Percentiles rank a stretch among this genome's conserved stretches.
Evolutionary conservation across 176 grass and related monocot species (phyloP).

Genomic region (Cenchrus purpureus): DNA sequence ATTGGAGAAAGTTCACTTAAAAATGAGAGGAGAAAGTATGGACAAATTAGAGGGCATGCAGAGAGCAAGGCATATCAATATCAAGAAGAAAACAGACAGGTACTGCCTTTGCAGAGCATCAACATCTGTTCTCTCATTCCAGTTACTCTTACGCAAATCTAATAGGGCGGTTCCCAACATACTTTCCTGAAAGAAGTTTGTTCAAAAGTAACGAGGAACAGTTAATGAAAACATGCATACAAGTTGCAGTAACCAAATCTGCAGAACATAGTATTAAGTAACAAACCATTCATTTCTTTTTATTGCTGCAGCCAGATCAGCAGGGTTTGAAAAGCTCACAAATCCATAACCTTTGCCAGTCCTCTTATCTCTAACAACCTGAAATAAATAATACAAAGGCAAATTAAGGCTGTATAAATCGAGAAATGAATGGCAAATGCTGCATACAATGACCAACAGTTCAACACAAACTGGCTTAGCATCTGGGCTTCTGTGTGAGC

Average conservation of each 20-base stretch:
- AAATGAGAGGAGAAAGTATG: not conserved
- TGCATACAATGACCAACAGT: constrained; percentile 21
- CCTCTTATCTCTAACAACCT: constrained; percentile 98
- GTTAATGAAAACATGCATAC: constrained; percentile 12
- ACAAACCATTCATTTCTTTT: constrained; percentile 99
- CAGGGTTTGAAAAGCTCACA: constrained; percentile 94
- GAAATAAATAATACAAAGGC: too few relatives aligned
- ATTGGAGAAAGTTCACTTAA: not conserved
- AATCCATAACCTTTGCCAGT: constrained; percentile 99
- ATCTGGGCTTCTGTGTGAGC: not conserved
- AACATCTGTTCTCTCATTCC: constrained; percentile 95
- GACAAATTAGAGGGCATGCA: constrained; percentile 18
- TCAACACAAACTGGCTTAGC: too few relatives aligned
- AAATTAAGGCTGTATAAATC: constrained; percentile 24
- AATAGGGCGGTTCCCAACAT: constrained; percentile 96
- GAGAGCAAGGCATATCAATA: not conserved
- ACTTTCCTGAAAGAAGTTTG: constrained; percentile 71
- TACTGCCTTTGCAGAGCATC: constrained; percentile 84
- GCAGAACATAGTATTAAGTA: constrained; percentile 34
- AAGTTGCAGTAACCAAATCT: constrained; percentile 6
- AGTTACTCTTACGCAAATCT: constrained; percentile 97
- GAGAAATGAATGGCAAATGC: constrained; percentile 24
- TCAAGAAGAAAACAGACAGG: constrained; percentile 27
- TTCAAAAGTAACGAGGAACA: constrained; percentile 27
- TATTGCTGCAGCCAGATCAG: constrained; percentile 90